Evolutionary conservation across 257 asterid species (phyloP), one percentile per base, ranked within the genome.

Genomic region (Phtheirospermum japonicum): DNA sequence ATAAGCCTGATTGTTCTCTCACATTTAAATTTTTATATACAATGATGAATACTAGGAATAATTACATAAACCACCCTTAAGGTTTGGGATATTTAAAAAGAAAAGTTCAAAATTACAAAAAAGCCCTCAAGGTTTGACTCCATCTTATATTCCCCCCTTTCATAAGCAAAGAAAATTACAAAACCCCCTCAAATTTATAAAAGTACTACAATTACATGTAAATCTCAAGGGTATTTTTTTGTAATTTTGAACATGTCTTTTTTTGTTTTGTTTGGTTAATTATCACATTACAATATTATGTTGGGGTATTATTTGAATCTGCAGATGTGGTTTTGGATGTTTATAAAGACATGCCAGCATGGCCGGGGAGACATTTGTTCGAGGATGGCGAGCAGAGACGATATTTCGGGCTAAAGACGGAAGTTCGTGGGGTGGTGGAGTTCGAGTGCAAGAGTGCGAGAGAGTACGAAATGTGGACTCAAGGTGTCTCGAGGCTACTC

Each of bases 281-380:
- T 23, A 23, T 23, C 28, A 1, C 28, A 23, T 3, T 1, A 3
- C 1, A 1, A 23, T 23, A 23, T 23, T 3, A 23, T 23, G 28
- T 23, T n/a, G n/a, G n/a, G n/a, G n/a, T n/a, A n/a, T n/a, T n/a
- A n/a, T n/a, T n/a, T n/a, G n/a, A n/a, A n/a, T n/a, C n/a, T 46
- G 68, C 86, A 93, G 99, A 87, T 71, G 92, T 89, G 13, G 97
- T 93, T n/a, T 26, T 84, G 45, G 95, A 84, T 49, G 95, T 93
- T 18, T 67, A 79, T 51, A 87, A 78, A 61, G 90, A 89, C 69
- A 65, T 89, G 66, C 83, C 99, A 0, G 94, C 99, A n/a, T 93
- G 99, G 97, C 90, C 99, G 0, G 99, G 99, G 43, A 71, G 99
- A 45, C 97, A 93, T 67, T 67, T 93, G 76, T 82, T 93, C 18